Evolutionary conservation across 345 rosid species (phyloP), one percentile per base, ranked within the genome.

Genomic region (Eucalyptus sp.): DNA sequence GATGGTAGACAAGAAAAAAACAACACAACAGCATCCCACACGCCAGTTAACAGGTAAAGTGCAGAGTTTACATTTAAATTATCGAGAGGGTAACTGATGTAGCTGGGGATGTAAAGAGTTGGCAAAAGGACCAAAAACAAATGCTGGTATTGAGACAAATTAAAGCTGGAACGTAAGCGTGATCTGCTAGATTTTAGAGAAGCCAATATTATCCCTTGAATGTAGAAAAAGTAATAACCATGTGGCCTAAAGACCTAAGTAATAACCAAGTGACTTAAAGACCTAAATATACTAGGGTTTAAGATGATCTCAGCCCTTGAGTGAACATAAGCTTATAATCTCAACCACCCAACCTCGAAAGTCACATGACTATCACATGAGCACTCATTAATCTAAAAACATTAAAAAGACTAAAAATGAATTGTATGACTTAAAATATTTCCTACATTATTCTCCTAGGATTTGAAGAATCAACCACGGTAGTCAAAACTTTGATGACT

Each of bases 101-200:
- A 1, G 62, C 0, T 56, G 29, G 0, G 62, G 62, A 24, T 56
- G 62, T 56, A 10, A 56, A 56, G 1, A 56, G 1, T 56, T 4
- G 29, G 29, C 62, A 56, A 56, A 56, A 56, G 62, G 13, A 29
- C 62, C 29, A 56, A 56, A 24, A 56, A 10, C 5, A 56, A 56
- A 56, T 22, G 29, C 6, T 56, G 62, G 62, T 1, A 56, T 22
- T 22, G 62, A 56, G 62, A 56, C 1, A 56, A 56, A 56, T 56
- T 22, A 56, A 56, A 56, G 1, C 29, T 56, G 62, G 27, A 56
- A 56, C 0, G 0, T 56, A 56, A 56, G 1, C 1, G 0, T 0
- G 1, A 56, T 56, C 1, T 56, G 1, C 62, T 56, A 22, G 62
- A 0, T 5, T 5, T 22, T 56, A 0, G 62, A 56, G 62, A 56